phyloP scores from a whole-genome alignment of 495 filamentous ascomycete genomes.

The Aspergillus taichungensis region DNA sequence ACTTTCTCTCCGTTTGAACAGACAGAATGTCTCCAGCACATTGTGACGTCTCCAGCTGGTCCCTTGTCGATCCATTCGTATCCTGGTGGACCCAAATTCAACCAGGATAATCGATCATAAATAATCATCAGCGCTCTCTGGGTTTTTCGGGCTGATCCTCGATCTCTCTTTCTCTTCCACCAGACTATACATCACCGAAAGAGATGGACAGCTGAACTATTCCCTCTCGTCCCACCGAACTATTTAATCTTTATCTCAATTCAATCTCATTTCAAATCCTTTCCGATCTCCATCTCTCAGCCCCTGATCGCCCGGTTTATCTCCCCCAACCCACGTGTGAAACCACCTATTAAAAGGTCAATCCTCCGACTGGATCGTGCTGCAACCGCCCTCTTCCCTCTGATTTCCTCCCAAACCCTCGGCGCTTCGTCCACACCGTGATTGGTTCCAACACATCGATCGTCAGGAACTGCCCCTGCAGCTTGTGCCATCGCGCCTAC shows the following conservation, averaged over 20 bases:
- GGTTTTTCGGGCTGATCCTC: constrained; percentile 2
- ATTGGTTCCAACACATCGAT: constrained; percentile 10
- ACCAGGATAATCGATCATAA: no score
- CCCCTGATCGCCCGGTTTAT: not conserved
- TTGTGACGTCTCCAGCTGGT: not conserved
- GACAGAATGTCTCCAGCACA: not conserved
- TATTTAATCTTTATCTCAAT: no score
- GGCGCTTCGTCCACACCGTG: constrained; percentile 12
- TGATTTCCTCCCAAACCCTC: constrained; percentile 2
- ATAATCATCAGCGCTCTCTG: not conserved
- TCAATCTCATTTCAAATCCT: not conserved
- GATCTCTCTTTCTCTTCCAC: not conserved
- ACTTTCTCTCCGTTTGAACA: no score
- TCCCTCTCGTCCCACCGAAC: no score
- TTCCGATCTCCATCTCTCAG: not conserved
- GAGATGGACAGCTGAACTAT: no score
- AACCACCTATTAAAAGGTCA: constrained; percentile 6
- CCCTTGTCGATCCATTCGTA: constrained; percentile 3
- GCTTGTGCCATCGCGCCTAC: constrained; percentile 14
- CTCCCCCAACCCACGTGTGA: constrained; percentile 12
- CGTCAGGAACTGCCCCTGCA: no score
- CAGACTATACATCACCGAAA: not conserved
- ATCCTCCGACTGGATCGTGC: constrained; percentile 6
- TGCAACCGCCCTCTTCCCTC: constrained; percentile 11
- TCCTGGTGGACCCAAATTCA: not conserved